Evolutionary conservation across 148 eudicot species (phyloP).

Genomic region (Rhododendron mucronatum): DNA sequence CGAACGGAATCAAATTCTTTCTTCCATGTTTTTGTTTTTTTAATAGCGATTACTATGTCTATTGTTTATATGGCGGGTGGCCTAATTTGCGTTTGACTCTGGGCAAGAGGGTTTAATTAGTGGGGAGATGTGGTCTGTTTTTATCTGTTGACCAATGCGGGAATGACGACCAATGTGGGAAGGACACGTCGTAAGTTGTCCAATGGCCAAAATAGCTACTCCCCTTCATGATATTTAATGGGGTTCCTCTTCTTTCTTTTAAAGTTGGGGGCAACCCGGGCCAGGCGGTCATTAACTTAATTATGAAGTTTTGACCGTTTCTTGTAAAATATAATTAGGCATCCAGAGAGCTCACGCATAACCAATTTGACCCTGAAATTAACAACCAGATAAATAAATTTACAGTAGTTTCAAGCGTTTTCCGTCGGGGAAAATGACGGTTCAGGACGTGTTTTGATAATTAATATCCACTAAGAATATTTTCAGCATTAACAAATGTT

Average conservation of each 20-base stretch:
- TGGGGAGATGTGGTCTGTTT: not conserved
- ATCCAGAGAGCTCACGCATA: not conserved
- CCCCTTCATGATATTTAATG: not conserved
- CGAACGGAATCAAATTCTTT: not conserved
- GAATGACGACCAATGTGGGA: not conserved
- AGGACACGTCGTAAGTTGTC: not conserved
- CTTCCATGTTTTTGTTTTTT: not conserved
- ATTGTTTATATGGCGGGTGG: slow-evolving; percentile 10
- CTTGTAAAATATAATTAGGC: not conserved
- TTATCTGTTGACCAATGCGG: not conserved
- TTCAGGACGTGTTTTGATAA: too few relatives aligned
- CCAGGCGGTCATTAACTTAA: not conserved
- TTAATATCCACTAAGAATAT: too few relatives aligned
- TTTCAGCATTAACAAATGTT: too few relatives aligned
- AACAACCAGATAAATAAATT: not conserved
- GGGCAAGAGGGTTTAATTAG: not conserved
- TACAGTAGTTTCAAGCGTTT: not conserved
- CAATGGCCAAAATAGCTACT: not conserved
- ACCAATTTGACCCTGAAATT: not conserved
- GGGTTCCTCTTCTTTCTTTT: not conserved
- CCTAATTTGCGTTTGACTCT: slow-evolving; percentile 16
- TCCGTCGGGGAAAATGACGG: too few relatives aligned
- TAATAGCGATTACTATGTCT: not conserved
- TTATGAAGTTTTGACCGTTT: not conserved
- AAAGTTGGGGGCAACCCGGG: not conserved